These are phyloP conservation scores for Fusarium verrucosum DNA, from an alignment of 2,329 filamentous ascomycete species.

Conservation along the genomic window DNA sequence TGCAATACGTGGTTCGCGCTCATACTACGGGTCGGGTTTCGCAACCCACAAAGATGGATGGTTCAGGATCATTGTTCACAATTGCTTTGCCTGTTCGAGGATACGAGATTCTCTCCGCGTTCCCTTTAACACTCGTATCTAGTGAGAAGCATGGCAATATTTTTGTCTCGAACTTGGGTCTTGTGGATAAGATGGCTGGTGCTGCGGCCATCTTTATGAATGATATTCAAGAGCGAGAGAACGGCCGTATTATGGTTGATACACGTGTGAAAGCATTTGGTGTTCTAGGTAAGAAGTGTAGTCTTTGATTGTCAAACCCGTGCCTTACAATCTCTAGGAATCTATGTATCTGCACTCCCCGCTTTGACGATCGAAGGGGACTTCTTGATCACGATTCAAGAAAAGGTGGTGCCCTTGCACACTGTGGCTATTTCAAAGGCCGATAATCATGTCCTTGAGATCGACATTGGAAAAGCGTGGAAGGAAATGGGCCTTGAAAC, in stretches of 20 bases:
- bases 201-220: conserved; percentile 76
- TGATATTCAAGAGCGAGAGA: conserved; percentile 63
- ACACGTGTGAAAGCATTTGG: conserved; percentile 84
- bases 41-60: conserved; percentile 56
- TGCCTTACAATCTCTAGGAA: conserved; percentile 52
- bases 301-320: not conserved
- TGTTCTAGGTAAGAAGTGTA: conserved; percentile 65
- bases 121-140: conserved; percentile 69
- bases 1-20: conserved; percentile 76
- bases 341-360: conserved; percentile 79
- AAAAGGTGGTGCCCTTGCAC: conserved; percentile 71
- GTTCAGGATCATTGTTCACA: conserved; percentile 63
- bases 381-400: conserved; percentile 80
- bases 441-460: conserved; percentile 71
- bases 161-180: conserved; percentile 74
- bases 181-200: conserved; percentile 90
- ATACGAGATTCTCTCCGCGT: conserved; percentile 85
- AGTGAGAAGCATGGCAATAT: conserved; percentile 51
- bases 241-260: conserved; percentile 70
- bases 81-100: conserved; percentile 70
- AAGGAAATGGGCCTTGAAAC: conserved; percentile 72
- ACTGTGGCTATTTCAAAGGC: conserved; percentile 68
- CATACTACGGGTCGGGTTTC: conserved; percentile 74
- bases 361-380: conserved; percentile 67
- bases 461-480: conserved; percentile 84